Conservation (phyloP, 768 basidiomycete species). For the Panellus pusillus region DNA sequence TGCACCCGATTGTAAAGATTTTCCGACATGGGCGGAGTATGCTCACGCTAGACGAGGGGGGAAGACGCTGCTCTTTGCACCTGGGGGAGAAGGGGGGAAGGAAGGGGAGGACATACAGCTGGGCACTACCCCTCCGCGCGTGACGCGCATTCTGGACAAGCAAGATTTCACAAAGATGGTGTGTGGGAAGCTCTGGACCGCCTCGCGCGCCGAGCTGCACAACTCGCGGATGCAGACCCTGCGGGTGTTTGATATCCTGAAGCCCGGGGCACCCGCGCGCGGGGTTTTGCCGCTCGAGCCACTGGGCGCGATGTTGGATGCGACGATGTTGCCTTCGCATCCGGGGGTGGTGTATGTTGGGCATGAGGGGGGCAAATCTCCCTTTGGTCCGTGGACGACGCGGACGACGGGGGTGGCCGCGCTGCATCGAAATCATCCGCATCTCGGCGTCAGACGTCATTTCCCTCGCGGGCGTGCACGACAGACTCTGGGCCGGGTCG, state of each 20-base stretch:
- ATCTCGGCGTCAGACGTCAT: constrained; percentile 81
- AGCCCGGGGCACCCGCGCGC: constrained; percentile 53
- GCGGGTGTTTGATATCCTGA: constrained; percentile 76
- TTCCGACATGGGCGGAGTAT: constrained; percentile 71
- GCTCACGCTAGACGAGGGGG: constrained; percentile 82
- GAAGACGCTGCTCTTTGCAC: constrained; percentile 74
- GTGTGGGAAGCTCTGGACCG: constrained; percentile 82
- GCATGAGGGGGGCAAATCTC: constrained; percentile 91
- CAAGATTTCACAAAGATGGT: constrained; percentile 77
- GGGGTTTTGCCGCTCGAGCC: constrained; percentile 64
- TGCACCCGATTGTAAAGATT: constrained; percentile 67
- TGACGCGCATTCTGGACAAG: constrained; percentile 75
- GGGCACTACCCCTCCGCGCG: constrained; percentile 49
- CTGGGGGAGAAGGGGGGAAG: constrained; percentile 40
- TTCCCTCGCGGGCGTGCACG: constrained; percentile 79
- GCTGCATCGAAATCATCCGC: constrained; percentile 75
- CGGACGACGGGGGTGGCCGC: constrained; percentile 58
- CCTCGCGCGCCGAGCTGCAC: constrained; percentile 53
- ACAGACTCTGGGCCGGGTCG: constrained; percentile 85
- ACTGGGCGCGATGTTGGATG: constrained; percentile 81
- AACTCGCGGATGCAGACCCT: constrained; percentile 67
- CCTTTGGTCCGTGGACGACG: constrained; percentile 65
- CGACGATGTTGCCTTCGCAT: constrained; percentile 69
- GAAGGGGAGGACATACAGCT: constrained; percentile 46
- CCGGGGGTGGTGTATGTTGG: constrained; percentile 76